Conservation (phyloP, 75 land plant species). For the Pinus albicaulis region DNA sequence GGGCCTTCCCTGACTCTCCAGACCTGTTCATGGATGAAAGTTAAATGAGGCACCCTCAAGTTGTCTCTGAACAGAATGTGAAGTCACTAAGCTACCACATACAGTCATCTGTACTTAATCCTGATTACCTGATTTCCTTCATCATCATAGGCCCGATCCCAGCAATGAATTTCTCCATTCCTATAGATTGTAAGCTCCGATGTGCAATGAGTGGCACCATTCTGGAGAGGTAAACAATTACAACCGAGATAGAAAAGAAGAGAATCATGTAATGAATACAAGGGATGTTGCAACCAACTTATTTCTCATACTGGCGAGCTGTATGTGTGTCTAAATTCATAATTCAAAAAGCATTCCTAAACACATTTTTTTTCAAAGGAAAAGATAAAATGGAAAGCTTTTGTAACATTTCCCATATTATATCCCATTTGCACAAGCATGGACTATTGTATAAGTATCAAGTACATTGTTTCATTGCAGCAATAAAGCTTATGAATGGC, state of each 20-base stretch:
- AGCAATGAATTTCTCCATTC: conserved; percentile 82
- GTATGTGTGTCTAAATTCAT: conserved; percentile 1
- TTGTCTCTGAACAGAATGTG: not conserved
- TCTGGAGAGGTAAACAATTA: conserved; percentile 33
- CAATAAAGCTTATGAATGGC: not conserved
- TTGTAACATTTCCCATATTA: not conserved
- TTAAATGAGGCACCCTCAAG: not conserved
- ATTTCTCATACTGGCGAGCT: not conserved
- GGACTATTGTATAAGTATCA: not conserved
- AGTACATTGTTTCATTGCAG: not conserved
- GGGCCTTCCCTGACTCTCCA: conserved; percentile 88
- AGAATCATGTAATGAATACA: not conserved
- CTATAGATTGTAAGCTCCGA: conserved; percentile 79
- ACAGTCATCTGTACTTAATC: not conserved
- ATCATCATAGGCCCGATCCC: conserved; percentile 88
- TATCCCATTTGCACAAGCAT: not conserved
- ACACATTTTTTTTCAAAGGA: too few relatives aligned
- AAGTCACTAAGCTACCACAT: not conserved
- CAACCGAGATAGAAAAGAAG: not conserved
- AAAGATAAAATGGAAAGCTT: not conserved
- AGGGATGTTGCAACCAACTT: not conserved
- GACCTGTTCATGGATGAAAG: conserved; percentile 43
- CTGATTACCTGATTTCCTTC: conserved; percentile 79
- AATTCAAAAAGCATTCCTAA: too few relatives aligned
- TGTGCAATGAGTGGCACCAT: conserved; percentile 81